Percentiles rank a stretch among this genome's conserved stretches.
Evolutionary conservation across 225 moss, liverwort and hornwort species (phyloP).

Genomic region (Polytrichum commune): DNA sequence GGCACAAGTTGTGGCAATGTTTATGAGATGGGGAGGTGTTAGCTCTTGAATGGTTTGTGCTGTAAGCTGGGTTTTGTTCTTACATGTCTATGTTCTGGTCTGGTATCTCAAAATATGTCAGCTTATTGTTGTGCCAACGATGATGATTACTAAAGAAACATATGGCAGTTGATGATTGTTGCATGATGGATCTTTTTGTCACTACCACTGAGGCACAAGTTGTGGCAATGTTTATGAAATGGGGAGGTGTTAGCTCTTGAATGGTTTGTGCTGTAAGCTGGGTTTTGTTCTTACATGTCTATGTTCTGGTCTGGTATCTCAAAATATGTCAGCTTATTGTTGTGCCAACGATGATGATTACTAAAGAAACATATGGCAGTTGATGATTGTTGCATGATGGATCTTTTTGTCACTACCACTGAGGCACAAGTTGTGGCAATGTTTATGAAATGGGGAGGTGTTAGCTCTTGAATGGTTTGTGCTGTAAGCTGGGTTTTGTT

Average conservation of each 20-base stretch:
- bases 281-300: too few relatives aligned
- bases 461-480: neutral
- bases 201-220: slow-evolving; percentile 15
- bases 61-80: neutral
- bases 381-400: too few relatives aligned
- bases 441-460: neutral
- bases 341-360: too few relatives aligned
- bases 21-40: neutral
- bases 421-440: neutral
- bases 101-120: too few relatives aligned
- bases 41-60: neutral
- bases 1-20: neutral
- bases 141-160: too few relatives aligned
- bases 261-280: neutral
- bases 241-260: neutral
- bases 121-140: too few relatives aligned
- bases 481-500: too few relatives aligned
- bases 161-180: too few relatives aligned
- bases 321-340: too few relatives aligned
- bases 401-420: slow-evolving; percentile 18
- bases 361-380: too few relatives aligned
- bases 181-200: neutral
- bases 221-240: neutral
- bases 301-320: too few relatives aligned
- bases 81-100: too few relatives aligned